Base-by-base conservation (phyloP, 2,329 filamentous ascomycete genomes). In the Alternaria brassicae region DNA sequence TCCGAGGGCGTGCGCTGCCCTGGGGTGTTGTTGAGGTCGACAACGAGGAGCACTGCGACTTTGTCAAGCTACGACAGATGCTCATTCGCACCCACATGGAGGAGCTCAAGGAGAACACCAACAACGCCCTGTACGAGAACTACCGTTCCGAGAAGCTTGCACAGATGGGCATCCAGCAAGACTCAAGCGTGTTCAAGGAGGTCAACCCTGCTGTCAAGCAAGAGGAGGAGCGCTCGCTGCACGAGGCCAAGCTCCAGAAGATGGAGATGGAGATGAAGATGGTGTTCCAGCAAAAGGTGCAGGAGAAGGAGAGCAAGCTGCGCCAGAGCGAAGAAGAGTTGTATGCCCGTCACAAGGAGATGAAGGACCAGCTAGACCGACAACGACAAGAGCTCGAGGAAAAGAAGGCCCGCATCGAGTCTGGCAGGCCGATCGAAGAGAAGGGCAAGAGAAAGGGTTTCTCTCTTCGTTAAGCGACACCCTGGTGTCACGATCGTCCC, bases 181-280 rank as follows among this genome's bases (percentile, higher is more conserved):
- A 99, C 83, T 93, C 93, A 71, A 97, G 91, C 79, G 95, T 99
- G 72, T 99, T 99, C 91, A 99, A 99, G 88, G 95, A 99, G 89
- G 93, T 99, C 86, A 99, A 99, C 88, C 95, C 95, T 65, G 94
- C 95, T 45, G 95, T 98, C 82, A 99, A 99, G 90, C 95, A 99
- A 83, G 95, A 99, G 81, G 95, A 99, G 84, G 95, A 99, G 86
- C 92, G 95, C 75, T 90, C 91, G 66, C 86, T 99, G 71, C 95
- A 99, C 86, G 95, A 99, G 84, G 93, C 97, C 86, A 99, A 99
- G 86, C 92, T 99, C 72, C 92, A 94, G 81, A 99, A 99, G 92
- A 99, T 99, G 95, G 95, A 99, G 82, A 89, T 93, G 76, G 95
- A 99, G 82, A 99, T 99, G 95, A 99, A 99, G 92, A 97, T 97